Conservation (phyloP, 305 asterid species). For the Rubia balearica region DNA sequence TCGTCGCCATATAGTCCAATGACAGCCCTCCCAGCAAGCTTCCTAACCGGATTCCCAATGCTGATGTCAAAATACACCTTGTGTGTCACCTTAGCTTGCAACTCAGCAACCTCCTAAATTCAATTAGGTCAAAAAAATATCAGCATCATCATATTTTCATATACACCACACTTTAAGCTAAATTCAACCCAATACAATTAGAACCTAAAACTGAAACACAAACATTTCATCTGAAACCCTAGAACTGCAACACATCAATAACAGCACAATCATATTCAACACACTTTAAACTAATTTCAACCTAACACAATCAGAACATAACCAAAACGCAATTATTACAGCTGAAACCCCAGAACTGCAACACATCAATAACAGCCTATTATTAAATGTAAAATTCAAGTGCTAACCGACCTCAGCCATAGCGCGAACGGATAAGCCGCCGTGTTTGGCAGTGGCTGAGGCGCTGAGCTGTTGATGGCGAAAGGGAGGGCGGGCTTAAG, state of each 20-base stretch:
- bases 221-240: not conserved
- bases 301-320: not conserved
- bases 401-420: slow-evolving; percentile 43
- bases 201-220: not conserved
- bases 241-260: not conserved
- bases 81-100: slow-evolving; percentile 80
- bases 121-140: not conserved
- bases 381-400: not conserved
- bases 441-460: slow-evolving; percentile 25
- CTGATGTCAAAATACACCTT: slow-evolving; percentile 82
- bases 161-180: not conserved
- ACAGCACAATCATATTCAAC: not conserved
- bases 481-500: no score
- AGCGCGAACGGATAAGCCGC: slow-evolving; percentile 44
- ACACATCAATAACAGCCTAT: not conserved
- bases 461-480: no score
- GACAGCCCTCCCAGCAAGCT: slow-evolving; percentile 78
- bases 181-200: not conserved
- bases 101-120: slow-evolving; percentile 57
- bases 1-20: slow-evolving; percentile 91
- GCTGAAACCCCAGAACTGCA: not conserved
- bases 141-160: not conserved
- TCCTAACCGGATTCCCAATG: slow-evolving; percentile 88
- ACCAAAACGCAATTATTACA: not conserved
- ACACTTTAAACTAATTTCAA: not conserved